Evolutionary conservation across 2,329 filamentous ascomycete species (phyloP).

Genomic region (Colletotrichum cordylinicola): DNA sequence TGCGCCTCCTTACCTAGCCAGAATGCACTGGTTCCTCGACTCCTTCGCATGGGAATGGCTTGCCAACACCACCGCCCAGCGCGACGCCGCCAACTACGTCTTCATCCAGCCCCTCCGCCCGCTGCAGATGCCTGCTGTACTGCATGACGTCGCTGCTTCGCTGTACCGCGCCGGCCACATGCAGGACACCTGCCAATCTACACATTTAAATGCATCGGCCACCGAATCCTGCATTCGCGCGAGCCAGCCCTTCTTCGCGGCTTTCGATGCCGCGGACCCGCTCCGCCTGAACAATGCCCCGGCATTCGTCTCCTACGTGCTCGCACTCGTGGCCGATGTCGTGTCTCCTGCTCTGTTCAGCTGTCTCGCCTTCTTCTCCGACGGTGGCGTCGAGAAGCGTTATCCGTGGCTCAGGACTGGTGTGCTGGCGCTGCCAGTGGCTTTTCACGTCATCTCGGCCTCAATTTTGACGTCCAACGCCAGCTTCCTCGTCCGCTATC

Average conservation of each 20-base stretch:
- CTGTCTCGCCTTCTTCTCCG: not conserved
- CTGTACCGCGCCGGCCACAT: not conserved
- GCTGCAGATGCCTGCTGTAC: not conserved
- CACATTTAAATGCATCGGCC: not conserved
- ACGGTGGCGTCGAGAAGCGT: not conserved
- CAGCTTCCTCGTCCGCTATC: not conserved
- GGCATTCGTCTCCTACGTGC: not conserved
- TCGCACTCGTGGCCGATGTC: not conserved
- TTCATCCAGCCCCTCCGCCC: not conserved
- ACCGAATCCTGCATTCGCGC: slow-evolving; percentile 5
- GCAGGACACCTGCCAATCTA: not conserved
- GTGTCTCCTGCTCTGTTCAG: not conserved
- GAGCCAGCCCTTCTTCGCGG: not conserved
- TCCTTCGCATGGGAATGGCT: not conserved
- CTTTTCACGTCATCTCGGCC: not conserved
- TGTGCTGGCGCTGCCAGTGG: not conserved
- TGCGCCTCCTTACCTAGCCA: not conserved
- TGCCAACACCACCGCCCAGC: not conserved
- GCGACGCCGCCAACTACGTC: not conserved
- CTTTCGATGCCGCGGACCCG: not conserved
- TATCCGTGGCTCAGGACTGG: not conserved
- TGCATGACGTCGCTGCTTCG: not conserved
- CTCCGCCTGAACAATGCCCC: not conserved
- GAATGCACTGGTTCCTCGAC: not conserved
- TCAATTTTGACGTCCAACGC: not conserved